Conservation (phyloP, 2,329 filamentous ascomycete species). For the Botrytis porri region DNA sequence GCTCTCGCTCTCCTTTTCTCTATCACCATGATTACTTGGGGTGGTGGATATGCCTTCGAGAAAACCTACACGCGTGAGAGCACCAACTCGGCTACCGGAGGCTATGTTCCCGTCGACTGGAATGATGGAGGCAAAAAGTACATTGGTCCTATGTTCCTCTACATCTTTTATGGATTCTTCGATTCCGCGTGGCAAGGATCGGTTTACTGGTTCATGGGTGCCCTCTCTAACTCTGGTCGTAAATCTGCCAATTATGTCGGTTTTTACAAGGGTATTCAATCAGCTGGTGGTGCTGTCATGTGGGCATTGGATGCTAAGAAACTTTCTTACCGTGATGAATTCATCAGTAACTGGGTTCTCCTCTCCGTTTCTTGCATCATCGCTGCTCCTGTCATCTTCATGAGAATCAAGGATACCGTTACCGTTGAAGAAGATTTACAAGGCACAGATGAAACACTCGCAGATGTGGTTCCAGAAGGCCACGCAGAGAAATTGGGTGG, state of each 20-base stretch:
- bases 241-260: slow-evolving; percentile 89
- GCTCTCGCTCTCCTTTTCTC: slow-evolving; percentile 60
- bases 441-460: slow-evolving; percentile 78
- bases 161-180: slow-evolving; percentile 86
- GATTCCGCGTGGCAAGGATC: slow-evolving; percentile 88
- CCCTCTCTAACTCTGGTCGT: slow-evolving; percentile 87
- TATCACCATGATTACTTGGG: slow-evolving; percentile 77
- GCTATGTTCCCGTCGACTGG: slow-evolving; percentile 55
- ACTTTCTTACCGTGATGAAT: slow-evolving; percentile 67
- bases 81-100: slow-evolving; percentile 17
- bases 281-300: slow-evolving; percentile 76
- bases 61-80: slow-evolving; percentile 53
- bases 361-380: slow-evolving; percentile 71
- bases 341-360: slow-evolving; percentile 73
- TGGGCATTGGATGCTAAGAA: slow-evolving; percentile 65
- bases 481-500: slow-evolving; percentile 22
- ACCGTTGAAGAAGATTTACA: slow-evolving; percentile 75
- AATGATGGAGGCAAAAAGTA: slow-evolving; percentile 55
- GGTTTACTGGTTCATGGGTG: slow-evolving; percentile 95
- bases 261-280: slow-evolving; percentile 88
- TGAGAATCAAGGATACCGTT: slow-evolving; percentile 80
- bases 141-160: slow-evolving; percentile 79
- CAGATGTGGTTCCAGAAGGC: slow-evolving; percentile 55
- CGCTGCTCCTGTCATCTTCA: slow-evolving; percentile 74
- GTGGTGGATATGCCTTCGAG: slow-evolving; percentile 78